Conservation (phyloP, 495 filamentous ascomycete species). For the Tuber microsphaerosporum region DNA sequence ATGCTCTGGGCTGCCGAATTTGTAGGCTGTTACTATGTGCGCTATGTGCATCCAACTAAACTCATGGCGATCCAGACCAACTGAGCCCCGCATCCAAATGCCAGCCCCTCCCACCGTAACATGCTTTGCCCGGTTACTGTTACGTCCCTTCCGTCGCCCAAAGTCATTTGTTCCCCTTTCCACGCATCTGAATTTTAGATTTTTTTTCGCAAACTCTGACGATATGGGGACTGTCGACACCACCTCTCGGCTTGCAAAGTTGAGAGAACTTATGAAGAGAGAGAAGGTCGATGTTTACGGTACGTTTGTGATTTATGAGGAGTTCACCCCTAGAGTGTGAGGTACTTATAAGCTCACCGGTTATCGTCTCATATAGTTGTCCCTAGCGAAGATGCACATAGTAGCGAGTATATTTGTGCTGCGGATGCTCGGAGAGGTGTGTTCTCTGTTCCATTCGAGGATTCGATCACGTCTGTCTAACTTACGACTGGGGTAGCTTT, state of each 20-base stretch:
- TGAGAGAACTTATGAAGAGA: slow-evolving; percentile 77
- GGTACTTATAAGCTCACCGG: slow-evolving; percentile 17
- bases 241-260: slow-evolving; percentile 61
- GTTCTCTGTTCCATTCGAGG: slow-evolving; percentile 9
- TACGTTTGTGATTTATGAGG: slow-evolving; percentile 45
- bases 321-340: slow-evolving; percentile 21
- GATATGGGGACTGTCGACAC: slow-evolving; percentile 85
- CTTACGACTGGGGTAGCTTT: slow-evolving; percentile 50
- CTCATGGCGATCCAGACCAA: slow-evolving; percentile 29
- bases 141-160: slow-evolving; percentile 18
- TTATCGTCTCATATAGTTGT: slow-evolving; percentile 56
- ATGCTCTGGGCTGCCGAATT: background rate
- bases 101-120: slow-evolving; percentile 24
- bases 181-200: slow-evolving; percentile 30
- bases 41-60: slow-evolving; percentile 5
- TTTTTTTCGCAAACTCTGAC: slow-evolving; percentile 45
- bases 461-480: slow-evolving; percentile 21
- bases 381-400: slow-evolving; percentile 94
- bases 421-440: slow-evolving; percentile 82
- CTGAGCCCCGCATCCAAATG: slow-evolving; percentile 37
- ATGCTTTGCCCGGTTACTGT: slow-evolving; percentile 18
- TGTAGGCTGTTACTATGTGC: background rate
- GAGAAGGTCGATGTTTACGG: slow-evolving; percentile 83
- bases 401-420: slow-evolving; percentile 93
- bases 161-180: slow-evolving; percentile 13